Evolutionary conservation across 768 basidiomycete species (phyloP), one percentile per base, ranked within the genome.

Genomic region (Lactarius psammicola): DNA sequence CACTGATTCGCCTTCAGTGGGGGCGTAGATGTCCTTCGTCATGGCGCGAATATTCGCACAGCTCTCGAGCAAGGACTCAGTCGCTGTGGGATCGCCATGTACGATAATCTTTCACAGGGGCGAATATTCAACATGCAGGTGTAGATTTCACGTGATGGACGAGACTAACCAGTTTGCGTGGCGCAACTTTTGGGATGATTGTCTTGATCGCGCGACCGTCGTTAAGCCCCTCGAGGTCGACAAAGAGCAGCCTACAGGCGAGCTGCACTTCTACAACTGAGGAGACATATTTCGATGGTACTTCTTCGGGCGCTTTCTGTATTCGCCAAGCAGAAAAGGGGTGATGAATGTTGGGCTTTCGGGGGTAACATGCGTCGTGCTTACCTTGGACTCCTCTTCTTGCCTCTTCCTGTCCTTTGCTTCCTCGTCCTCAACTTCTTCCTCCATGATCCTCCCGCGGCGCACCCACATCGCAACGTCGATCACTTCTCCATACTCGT

Each of bases 191-290:
- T 3, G 96, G 93, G 5, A 98, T 88, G 68, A 99, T 97, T 0
- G 92, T 95, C 76, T 98, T 98, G 66, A 97, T 88, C 0, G 97
- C 95, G 66, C 96, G 91, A 2, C 96, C 96, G 71, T 99, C 97
- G 71, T 95, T 95, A 60, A 96, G 78, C 34, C 97, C 97, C 72
- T 98, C 97, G 85, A 98, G 87, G 73, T 99, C 96, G 55, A 98
- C 87, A 71, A 92, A 98, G 55, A 95, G 84, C 33, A 98, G 77
- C 5, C 90, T 86, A 71, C 96, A 97, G 34, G 90, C 86, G 38
- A 98, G 74, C 64, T 94, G 88, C 30, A 98, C 84, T 64, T 89
- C 87, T 7, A 90, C 80, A 30, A 85, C 81, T 51, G 88, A 87
- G 0, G 87, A 84, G 55, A 97, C 82, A 71, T 87, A 98, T 75